A percentile compares a stretch with the other conserved stretches of the same genome.
phyloP scores from a whole-genome alignment of 2,329 filamentous ascomycete genomes.

The Pseudopyricularia cyperi region DNA sequence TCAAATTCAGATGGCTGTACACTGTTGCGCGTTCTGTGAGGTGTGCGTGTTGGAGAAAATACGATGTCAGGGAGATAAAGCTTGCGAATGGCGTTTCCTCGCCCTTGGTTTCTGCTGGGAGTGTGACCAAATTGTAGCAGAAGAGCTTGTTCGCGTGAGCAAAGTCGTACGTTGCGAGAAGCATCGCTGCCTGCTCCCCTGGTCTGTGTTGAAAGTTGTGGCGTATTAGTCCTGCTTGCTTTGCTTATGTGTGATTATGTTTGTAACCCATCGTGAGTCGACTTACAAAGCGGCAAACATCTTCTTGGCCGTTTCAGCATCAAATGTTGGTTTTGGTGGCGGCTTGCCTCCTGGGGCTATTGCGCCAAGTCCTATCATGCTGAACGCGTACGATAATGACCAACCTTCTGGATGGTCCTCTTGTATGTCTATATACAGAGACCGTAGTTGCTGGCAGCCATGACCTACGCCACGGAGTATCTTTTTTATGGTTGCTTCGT shows the following conservation, averaged over 20 bases:
- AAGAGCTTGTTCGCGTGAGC: constrained; percentile 91
- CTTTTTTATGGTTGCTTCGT: constrained; percentile 73
- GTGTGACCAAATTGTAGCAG: constrained; percentile 66
- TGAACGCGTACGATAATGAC: constrained; percentile 68
- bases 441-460: constrained; percentile 54
- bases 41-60: constrained; percentile 86
- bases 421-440: constrained; percentile 71
- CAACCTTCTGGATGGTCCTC: constrained; percentile 86
- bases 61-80: constrained; percentile 81
- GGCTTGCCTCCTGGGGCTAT: constrained; percentile 58
- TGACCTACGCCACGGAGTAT: constrained; percentile 66
- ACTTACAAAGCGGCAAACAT: constrained; percentile 69
- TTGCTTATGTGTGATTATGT: too few species aligned
- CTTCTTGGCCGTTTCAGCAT: constrained; percentile 68
- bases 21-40: constrained; percentile 64
- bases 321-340: constrained; percentile 46
- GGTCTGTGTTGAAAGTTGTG: constrained; percentile 40
- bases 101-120: constrained; percentile 43
- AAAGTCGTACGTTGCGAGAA: constrained; percentile 87
- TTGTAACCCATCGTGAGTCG: background rate
- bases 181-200: constrained; percentile 60
- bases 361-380: constrained; percentile 70
- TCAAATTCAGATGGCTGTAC: constrained; percentile 76
- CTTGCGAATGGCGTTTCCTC: constrained; percentile 64
- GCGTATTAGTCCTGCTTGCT: too few species aligned